Evolutionary conservation across 768 basidiomycete genomes (phyloP).

Genomic region (Amanita inopinata): DNA sequence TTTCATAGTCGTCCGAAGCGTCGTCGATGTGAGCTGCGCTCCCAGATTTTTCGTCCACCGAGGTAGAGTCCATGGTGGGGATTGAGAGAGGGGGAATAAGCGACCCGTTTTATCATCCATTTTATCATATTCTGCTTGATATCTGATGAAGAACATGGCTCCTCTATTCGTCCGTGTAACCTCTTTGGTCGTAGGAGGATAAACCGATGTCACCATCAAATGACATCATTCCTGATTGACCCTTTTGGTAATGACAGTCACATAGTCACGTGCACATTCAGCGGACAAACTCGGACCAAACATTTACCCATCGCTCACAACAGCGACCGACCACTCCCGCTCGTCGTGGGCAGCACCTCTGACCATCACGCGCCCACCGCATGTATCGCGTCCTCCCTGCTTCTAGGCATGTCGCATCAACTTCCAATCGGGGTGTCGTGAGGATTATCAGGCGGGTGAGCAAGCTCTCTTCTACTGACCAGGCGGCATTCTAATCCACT

Average conservation of each 20-base stretch:
- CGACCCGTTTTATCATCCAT: too few relatives aligned
- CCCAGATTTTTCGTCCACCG: not conserved
- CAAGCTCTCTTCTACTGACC: not conserved
- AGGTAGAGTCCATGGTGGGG: not conserved
- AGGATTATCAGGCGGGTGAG: conserved; percentile 51
- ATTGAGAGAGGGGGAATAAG: not conserved
- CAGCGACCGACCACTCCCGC: conserved; percentile 7
- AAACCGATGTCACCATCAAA: too few relatives aligned
- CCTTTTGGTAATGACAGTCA: too few relatives aligned
- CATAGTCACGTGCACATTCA: conserved; percentile 15
- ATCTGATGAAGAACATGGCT: too few relatives aligned
- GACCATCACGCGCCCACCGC: conserved; percentile 18
- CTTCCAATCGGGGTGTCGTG: conserved; percentile 35
- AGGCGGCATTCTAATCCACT: not conserved
- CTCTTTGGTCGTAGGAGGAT: too few relatives aligned
- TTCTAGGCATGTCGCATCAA: conserved; percentile 39
- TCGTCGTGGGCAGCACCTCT: conserved; percentile 9
- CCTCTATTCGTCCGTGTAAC: not conserved
- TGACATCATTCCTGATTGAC: not conserved
- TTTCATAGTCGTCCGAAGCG: not conserved
- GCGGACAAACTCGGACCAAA: conserved; percentile 31
- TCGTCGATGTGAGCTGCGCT: not conserved
- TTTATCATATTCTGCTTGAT: too few relatives aligned
- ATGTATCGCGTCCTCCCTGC: conserved; percentile 53
- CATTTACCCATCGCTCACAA: conserved; percentile 12